phyloP scores from a whole-genome alignment of 1,139 yeast species.

The Yamadazyma oceani region DNA sequence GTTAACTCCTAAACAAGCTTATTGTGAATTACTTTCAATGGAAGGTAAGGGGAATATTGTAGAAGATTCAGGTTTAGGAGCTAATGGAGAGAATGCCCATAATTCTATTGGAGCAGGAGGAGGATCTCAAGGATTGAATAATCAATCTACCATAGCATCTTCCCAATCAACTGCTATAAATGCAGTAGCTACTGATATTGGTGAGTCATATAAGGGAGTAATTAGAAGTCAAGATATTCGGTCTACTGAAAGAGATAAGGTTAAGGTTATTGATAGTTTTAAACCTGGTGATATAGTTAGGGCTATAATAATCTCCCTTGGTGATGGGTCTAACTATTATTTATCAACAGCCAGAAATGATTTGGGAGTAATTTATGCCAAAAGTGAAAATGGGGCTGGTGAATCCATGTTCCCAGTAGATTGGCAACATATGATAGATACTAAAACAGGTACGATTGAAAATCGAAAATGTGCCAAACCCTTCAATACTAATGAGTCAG shows the following conservation, averaged over 20 bases:
- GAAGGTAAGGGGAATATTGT: constrained; percentile 63
- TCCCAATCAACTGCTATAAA: constrained; percentile 32
- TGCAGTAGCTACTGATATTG: constrained; percentile 62
- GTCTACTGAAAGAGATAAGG: constrained; percentile 87
- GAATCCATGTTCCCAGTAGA: constrained; percentile 85
- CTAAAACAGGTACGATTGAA: constrained; percentile 71
- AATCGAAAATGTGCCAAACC: constrained; percentile 93
- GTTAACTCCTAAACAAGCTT: constrained; percentile 68
- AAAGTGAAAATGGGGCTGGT: constrained; percentile 67
- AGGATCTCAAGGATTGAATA: constrained; percentile 48
- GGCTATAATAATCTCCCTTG: constrained; percentile 78
- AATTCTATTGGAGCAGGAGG: constrained; percentile 48
- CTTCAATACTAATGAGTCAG: background rate
- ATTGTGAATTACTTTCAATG: constrained; percentile 78
- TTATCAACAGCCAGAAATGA: constrained; percentile 88
- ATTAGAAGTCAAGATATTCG: constrained; percentile 87
- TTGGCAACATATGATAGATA: constrained; percentile 93
- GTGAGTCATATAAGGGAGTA: constrained; percentile 89
- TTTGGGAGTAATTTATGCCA: constrained; percentile 91
- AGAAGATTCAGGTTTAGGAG: constrained; percentile 66
- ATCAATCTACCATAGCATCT: constrained; percentile 48
- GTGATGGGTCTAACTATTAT: constrained; percentile 92
- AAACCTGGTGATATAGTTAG: constrained; percentile 89
- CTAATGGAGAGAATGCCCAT: constrained; percentile 53
- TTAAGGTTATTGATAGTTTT: constrained; percentile 74